Evolutionary conservation across 495 filamentous ascomycete species (phyloP), one percentile per base, ranked within the genome.

Genomic region (Aspergillus asperescens): DNA sequence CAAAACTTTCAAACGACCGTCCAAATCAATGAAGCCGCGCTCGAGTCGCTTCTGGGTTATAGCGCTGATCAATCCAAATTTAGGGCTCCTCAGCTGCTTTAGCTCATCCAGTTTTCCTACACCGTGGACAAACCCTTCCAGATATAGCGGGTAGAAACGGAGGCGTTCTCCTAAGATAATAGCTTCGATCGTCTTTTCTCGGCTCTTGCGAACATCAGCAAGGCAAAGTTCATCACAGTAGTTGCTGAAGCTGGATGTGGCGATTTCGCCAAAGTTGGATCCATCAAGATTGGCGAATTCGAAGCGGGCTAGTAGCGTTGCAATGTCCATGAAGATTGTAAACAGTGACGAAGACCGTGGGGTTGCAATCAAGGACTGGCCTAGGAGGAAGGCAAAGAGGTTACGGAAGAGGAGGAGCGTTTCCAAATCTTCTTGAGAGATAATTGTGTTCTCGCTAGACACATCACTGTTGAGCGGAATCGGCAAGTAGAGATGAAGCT

Each of bases 41-140:
- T 94, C 89, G 10, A 97, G 68, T 10, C 89, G 83, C 54, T 88
- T 86, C 31, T 82, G 81, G 0, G 91, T 96, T 41, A 77, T 75
- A 4, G 75, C 66, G 25, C 82, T 84, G 38, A 98, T 83, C 35
- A 86, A 69, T 16, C 75, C 67, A 57, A 79, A 88, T 32, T 90
- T 81, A 1, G 84, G 80, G 55, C 81, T 85, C 18, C 81, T 77
- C 31, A 91, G 67, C 19, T 81, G 77, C 37, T 81, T 75, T 34
- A 97, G 71, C 32, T 83, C 81, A 7, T 88, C 83, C 60, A 90
- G 87, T 65, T 93, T 93, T 22, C 93, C 93, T 12, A 88, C 90
- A n/a, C 84, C 89, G 66, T 98, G 93, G 7, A 90, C 77, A 59
- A 95, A 98, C 5, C 86, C 90, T 62, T 96, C 90, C 52, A 88